These are phyloP conservation scores for Paramecium tetraurelia DNA, from an alignment of 73 alveolate genomes.

Conservation along the genomic window DNA sequence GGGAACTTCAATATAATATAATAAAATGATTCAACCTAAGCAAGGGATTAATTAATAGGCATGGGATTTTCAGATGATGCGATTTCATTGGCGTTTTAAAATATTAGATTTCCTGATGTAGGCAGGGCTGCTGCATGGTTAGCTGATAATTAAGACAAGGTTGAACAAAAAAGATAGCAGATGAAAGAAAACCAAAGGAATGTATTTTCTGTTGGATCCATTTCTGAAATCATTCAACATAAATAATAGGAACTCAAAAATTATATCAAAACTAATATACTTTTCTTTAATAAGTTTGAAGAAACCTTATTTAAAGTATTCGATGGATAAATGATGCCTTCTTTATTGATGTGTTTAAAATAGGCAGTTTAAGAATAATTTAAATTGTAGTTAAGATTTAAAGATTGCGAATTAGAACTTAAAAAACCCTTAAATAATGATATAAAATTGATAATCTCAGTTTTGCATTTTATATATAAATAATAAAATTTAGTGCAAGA, in stretches of 20 bases:
- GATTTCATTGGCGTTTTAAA: background rate
- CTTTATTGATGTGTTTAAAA: background rate
- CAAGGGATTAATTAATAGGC: background rate
- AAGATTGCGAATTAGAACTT: background rate
- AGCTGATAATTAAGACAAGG: background rate
- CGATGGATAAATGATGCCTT: background rate
- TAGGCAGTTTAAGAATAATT: background rate
- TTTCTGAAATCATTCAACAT: background rate
- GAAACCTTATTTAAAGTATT: background rate
- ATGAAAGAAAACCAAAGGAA: background rate
- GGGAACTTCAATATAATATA: background rate
- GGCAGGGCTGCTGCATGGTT: background rate
- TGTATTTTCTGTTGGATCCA: background rate
- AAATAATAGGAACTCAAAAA: background rate
- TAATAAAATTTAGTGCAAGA: background rate
- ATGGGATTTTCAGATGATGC: background rate
- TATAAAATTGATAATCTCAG: background rate
- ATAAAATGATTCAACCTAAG: background rate
- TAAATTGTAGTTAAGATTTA: background rate
- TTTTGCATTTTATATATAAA: slow-evolving; percentile 6
- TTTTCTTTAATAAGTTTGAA: background rate
- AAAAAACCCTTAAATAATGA: background rate
- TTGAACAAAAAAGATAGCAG: background rate
- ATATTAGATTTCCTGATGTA: background rate
- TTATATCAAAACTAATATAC: background rate